Percentiles rank a stretch among this genome's conserved stretches.
These are phyloP conservation scores for Metschnikowia matae DNA, from an alignment of 805 yeast species.

Conservation along the genomic window DNA sequence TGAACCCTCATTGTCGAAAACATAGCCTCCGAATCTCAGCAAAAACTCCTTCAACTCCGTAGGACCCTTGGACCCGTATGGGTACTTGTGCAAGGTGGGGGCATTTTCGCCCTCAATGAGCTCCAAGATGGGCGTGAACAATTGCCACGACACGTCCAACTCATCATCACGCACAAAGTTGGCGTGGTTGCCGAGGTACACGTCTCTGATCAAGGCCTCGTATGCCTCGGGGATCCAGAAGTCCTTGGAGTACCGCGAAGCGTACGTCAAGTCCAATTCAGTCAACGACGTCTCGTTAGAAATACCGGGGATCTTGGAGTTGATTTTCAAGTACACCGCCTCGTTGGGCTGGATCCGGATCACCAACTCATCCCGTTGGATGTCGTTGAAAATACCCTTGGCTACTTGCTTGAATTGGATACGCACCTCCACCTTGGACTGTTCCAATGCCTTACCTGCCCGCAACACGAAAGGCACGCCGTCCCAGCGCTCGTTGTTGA, in stretches of 20 bases:
- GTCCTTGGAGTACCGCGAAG: constrained; percentile 68
- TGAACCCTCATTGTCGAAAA: constrained; percentile 54
- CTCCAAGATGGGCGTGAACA: constrained; percentile 88
- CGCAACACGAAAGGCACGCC: constrained; percentile 95
- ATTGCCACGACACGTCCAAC: constrained; percentile 85
- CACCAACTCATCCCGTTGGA: constrained; percentile 89
- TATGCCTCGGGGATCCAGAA: constrained; percentile 98
- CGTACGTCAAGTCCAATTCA: constrained; percentile 85
- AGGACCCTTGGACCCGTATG: constrained; percentile 94
- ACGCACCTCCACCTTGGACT: constrained; percentile 91
- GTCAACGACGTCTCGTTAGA: constrained; percentile 77
- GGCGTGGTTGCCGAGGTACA: constrained; percentile 87
- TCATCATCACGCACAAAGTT: constrained; percentile 98
- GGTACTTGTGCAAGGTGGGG: constrained; percentile 65
- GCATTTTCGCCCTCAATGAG: constrained; percentile 68
- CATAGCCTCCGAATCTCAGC: constrained; percentile 51
- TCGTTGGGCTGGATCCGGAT: constrained; percentile 93
- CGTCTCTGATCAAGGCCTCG: constrained; percentile 91
- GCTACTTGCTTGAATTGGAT: constrained; percentile 87
- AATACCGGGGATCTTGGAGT: constrained; percentile 91
- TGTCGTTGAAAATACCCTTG: constrained; percentile 71
- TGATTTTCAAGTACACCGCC: constrained; percentile 89
- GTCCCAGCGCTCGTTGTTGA: constrained; percentile 94
- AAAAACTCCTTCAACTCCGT: constrained; percentile 56
- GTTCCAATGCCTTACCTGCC: constrained; percentile 97